phyloP scores from a whole-genome alignment of 1,284 basidiomycete genomes.

The Apiotrichum gamsii region DNA sequence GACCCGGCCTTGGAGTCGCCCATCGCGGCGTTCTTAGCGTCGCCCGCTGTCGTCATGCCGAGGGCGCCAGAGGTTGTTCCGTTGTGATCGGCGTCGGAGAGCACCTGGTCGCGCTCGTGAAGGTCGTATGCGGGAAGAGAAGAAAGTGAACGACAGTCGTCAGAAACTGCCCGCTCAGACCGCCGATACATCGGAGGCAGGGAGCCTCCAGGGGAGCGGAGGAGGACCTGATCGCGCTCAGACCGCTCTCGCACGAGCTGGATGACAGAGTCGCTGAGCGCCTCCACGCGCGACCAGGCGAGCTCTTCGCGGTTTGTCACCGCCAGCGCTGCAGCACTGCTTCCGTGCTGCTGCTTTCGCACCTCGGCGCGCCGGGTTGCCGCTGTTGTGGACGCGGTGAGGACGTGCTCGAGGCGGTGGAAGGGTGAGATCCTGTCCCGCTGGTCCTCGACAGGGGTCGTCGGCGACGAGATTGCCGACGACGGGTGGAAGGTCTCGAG shows the following conservation, averaged over 20 bases:
- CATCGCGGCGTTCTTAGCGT: neutral
- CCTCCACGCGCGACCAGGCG: constrained; percentile 31
- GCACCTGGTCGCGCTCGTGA: constrained; percentile 2
- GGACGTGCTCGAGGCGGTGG: constrained; percentile 3
- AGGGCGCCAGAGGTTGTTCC: neutral
- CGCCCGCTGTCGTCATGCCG: neutral
- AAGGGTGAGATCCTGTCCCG: constrained; percentile 12
- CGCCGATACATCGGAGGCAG: constrained; percentile 13
- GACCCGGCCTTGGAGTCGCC: neutral
- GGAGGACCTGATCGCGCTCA: neutral
- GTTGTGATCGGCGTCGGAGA: neutral
- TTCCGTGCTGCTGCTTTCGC: neutral
- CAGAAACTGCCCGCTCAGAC: constrained; percentile 2
- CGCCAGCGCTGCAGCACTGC: too few species aligned
- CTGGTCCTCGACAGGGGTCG: neutral
- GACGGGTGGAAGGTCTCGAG: constrained; percentile 30
- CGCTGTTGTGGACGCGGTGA: neutral
- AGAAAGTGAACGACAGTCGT: neutral
- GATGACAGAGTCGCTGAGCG: constrained; percentile 21
- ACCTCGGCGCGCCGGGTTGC: neutral
- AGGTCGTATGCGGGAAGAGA: constrained; percentile 10
- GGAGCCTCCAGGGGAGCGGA: neutral
- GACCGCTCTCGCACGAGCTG: constrained; percentile 17
- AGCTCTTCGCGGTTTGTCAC: constrained; percentile 31
- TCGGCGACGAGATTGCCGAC: constrained; percentile 11